Conservation (phyloP, 495 filamentous ascomycete genomes). For the Penicillium lividum region DNA sequence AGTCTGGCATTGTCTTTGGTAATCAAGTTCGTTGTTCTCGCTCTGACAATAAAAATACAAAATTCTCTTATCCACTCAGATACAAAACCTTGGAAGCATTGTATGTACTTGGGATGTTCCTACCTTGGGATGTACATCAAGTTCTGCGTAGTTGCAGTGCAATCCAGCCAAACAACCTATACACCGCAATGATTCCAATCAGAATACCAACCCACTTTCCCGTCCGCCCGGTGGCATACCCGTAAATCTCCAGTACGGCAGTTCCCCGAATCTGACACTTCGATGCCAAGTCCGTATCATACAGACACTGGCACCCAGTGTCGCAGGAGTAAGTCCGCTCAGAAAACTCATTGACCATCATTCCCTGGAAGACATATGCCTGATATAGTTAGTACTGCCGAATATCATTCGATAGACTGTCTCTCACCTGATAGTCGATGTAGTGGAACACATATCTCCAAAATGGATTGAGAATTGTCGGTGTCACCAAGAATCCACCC, state of each 20-base stretch:
- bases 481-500: conserved; percentile 74
- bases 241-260: conserved; percentile 66
- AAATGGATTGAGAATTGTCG: conserved; percentile 71
- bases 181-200: conserved; percentile 69
- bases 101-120: no score
- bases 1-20: no score
- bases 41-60: no score
- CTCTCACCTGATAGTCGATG: conserved; percentile 70
- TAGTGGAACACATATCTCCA: conserved; percentile 84
- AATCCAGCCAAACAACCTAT: conserved; percentile 63
- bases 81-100: no score
- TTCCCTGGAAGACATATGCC: conserved; percentile 81
- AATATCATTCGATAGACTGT: neutral
- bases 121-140: conserved; percentile 8
- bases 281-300: conserved; percentile 57
- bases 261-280: conserved; percentile 69
- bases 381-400: conserved; percentile 13
- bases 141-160: conserved; percentile 36
- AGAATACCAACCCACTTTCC: conserved; percentile 77
- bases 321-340: conserved; percentile 62
- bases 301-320: conserved; percentile 66
- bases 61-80: no score
- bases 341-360: conserved; percentile 86
- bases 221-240: conserved; percentile 60
- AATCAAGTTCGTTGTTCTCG: no score